These are phyloP conservation scores for Adansonia digitata DNA, from an alignment of 345 rosid species.

Conservation along the genomic window DNA sequence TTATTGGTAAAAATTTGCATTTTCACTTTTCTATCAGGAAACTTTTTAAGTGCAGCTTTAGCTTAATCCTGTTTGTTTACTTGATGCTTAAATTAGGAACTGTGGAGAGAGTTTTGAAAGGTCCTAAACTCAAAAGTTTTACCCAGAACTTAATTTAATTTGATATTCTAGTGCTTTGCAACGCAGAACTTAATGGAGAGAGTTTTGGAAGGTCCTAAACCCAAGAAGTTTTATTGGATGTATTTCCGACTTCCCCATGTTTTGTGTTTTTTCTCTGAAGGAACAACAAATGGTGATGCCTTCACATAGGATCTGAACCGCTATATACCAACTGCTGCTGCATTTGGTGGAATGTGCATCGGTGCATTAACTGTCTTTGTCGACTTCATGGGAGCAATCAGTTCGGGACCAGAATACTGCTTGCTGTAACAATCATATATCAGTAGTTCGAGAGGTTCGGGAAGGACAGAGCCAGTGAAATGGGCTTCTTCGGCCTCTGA, in stretches of 20 bases:
- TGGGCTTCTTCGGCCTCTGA: conserved; percentile 67
- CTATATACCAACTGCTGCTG: conserved; percentile 77
- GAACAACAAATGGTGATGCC: conserved; percentile 94
- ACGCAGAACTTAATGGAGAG: not conserved
- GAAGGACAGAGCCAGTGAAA: conserved; percentile 70
- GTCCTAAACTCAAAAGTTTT: not conserved
- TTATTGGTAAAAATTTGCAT: not conserved
- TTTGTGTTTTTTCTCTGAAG: conserved; percentile 19
- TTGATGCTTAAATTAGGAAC: not conserved
- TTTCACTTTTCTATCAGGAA: not conserved
- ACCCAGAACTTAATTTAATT: too few relatives aligned
- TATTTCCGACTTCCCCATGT: conserved; percentile 13
- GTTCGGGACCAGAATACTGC: conserved; percentile 75
- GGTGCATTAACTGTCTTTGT: conserved; percentile 74
- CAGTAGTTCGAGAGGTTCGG: conserved; percentile 71
- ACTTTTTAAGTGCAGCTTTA: not conserved
- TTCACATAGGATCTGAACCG: conserved; percentile 66
- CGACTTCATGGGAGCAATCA: conserved; percentile 79
- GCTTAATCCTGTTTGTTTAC: not conserved
- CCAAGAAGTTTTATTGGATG: not conserved
- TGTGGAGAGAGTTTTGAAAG: not conserved
- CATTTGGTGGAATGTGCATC: conserved; percentile 73
- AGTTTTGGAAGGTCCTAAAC: not conserved
- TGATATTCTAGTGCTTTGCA: not conserved
- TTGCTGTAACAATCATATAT: conserved; percentile 67